A percentile compares a stretch with the other conserved stretches of the same genome.
Conservation (phyloP, 2,329 filamentous ascomycete species). For the Fusarium sp. region DNA sequence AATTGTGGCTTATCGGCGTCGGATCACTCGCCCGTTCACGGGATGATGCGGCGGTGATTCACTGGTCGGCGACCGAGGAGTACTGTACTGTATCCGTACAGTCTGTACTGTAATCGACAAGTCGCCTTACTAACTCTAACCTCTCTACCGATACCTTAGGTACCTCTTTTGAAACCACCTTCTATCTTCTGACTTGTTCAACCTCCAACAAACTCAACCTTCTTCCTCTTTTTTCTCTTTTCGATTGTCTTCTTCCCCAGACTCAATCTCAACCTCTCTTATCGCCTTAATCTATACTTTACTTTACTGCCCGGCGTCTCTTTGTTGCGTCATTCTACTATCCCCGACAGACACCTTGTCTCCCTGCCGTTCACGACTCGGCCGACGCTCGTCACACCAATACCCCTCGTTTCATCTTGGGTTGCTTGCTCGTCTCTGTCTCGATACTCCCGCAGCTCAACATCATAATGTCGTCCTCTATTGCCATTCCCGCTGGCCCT, state of each 20-base stretch:
- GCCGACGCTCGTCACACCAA: conserved; percentile 22
- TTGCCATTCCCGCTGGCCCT: conserved; percentile 69
- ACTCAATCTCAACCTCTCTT: conserved; percentile 5
- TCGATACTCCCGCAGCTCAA: conserved; percentile 14
- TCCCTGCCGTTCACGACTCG: conserved; percentile 18
- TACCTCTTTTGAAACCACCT: conserved; percentile 34
- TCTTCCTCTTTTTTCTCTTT: conserved; percentile 9
- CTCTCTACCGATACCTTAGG: too few relatives aligned
- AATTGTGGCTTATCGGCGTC: conserved; percentile 45
- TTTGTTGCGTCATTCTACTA: conserved; percentile 39
- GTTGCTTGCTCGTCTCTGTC: conserved; percentile 13
- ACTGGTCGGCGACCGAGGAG: conserved; percentile 40
- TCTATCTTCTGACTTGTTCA: conserved; percentile 25
- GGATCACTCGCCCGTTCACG: conserved; percentile 43
- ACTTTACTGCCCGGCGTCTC: conserved; percentile 18
- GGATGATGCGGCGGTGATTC: conserved; percentile 49
- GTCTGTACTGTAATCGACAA: conserved; percentile 30
- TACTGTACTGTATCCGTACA: too few relatives aligned
- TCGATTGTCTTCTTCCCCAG: neutral
- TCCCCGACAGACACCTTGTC: neutral
- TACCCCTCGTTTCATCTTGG: conserved; percentile 36
- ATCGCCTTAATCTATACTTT: conserved; percentile 3
- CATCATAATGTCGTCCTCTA: conserved; percentile 71
- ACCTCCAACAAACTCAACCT: conserved; percentile 20
- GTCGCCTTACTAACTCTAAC: conserved; percentile 40